Base-by-base conservation (phyloP, 2,329 filamentous ascomycete genomes). In the Phialemoniopsis sp. region DNA sequence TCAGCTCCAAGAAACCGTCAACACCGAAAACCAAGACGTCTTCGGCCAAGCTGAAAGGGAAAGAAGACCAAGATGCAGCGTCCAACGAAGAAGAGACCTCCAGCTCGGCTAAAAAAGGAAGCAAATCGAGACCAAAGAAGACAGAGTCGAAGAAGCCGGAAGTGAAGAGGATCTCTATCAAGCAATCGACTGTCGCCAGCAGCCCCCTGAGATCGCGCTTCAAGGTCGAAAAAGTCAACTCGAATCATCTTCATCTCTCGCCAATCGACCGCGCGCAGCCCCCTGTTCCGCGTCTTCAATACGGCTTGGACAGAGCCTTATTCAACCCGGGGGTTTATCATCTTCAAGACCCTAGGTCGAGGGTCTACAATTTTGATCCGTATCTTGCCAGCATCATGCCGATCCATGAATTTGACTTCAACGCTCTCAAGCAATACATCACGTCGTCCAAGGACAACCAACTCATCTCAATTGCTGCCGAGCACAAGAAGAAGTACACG, bases 281-380 rank as follows among this genome's bases (percentile, higher is more conserved):
- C 9, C 53, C 58, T 4, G 72, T 80, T 10, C 86, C 89, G 2
- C 64, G 63, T 18, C 67, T 95, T 3, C 70, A 78, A 3, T 85
- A 93, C 56, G 85, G 86, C 7, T 70, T 96, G 26, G 88, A 95
- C 45, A 77, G 89, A 41, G 91, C 94, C n/a, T 68, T 98, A 3
- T 98, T 98, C 73, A 98, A 96, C 54, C 85, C 85, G 3, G 90
- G 93, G 16, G 87, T 96, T 29, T 95, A 96, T 59, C 83, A 88
- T 37, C 76, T 98, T 37, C 90, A 95, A 62, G 93, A 98, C 58
- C 82, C 85, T 17, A 79, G 88, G 42, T 89, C 91, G 30, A 77
- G 82, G 14, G 89, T 97, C 7, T 98, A 82, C 73, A 98, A 98
- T 59, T 98, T 98, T 53, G 91, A 98, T 56, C 93, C 94, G 0